These are phyloP conservation scores for Debaryomyces sp. DNA, from an alignment of 1,139 yeast species.

Conservation along the genomic window DNA sequence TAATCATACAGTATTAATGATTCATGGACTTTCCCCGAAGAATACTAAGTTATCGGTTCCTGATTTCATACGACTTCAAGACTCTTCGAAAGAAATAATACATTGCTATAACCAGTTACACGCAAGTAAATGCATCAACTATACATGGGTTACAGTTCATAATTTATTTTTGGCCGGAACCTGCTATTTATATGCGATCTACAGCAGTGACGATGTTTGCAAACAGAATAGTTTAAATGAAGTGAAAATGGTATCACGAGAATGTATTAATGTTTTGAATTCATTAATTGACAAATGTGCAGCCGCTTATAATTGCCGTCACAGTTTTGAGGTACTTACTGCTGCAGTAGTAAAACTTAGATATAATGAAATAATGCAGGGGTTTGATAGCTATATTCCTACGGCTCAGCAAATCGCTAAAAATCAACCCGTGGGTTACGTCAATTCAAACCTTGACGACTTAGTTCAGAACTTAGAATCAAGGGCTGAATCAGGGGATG, in stretches of 20 bases:
- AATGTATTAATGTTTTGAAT: constrained; percentile 62
- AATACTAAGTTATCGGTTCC: constrained; percentile 54
- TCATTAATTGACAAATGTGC: constrained; percentile 72
- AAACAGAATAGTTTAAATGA: constrained; percentile 48
- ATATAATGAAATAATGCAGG: constrained; percentile 46
- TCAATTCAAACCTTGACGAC: constrained; percentile 41
- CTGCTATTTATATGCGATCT: constrained; percentile 74
- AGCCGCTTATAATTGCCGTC: constrained; percentile 74
- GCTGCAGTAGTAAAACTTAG: constrained; percentile 71
- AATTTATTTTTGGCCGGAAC: constrained; percentile 89
- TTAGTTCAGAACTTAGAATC: constrained; percentile 33
- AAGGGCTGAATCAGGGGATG: constrained; percentile 12
- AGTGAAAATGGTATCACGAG: constrained; percentile 56
- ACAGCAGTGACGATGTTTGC: constrained; percentile 63
- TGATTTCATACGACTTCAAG: constrained; percentile 60
- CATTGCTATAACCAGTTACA: constrained; percentile 61
- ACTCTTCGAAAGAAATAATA: constrained; percentile 68
- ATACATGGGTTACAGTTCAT: constrained; percentile 94
- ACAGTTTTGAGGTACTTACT: constrained; percentile 69
- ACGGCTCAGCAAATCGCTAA: constrained; percentile 26
- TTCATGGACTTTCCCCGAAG: constrained; percentile 79
- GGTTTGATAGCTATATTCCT: constrained; percentile 22
- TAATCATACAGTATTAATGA: constrained; percentile 69
- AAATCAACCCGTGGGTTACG: constrained; percentile 35
- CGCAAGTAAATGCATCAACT: constrained; percentile 62